A percentile compares a stretch with the other conserved stretches of the same genome.
These are phyloP conservation scores for Camellia lanceoleosa DNA, from an alignment of 148 eudicot species.

Conservation along the genomic window DNA sequence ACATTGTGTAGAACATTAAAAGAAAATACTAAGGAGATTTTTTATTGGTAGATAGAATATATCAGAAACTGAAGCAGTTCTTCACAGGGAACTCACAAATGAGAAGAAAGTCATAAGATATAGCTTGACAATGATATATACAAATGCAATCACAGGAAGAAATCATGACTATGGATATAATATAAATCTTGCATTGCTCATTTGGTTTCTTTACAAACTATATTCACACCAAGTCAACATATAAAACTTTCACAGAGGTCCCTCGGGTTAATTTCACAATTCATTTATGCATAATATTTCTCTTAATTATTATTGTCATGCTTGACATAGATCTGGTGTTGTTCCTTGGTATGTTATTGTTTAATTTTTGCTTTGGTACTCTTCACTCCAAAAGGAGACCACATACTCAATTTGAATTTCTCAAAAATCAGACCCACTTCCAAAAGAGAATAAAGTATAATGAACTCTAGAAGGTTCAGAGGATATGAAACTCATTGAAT, in stretches of 20 bases:
- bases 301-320: no score
- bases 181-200: background rate
- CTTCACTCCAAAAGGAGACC: no score
- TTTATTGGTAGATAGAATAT: background rate
- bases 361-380: no score
- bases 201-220: background rate
- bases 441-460: background rate
- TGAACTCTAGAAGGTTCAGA: background rate
- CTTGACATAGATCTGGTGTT: no score
- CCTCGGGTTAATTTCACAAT: background rate
- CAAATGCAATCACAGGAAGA: background rate
- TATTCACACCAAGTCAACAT: background rate
- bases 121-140: background rate
- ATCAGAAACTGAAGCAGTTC: background rate
- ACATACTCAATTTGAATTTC: no score
- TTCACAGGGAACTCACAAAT: background rate
- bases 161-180: background rate
- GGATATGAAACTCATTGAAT: background rate
- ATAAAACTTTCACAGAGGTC: background rate
- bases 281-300: no score
- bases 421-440: no score
- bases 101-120: slow-evolving; percentile 7
- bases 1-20: slow-evolving; percentile 2
- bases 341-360: no score
- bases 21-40: background rate